Conservation (phyloP, 306 rosid genomes). For the Arachis hypogaea region DNA sequence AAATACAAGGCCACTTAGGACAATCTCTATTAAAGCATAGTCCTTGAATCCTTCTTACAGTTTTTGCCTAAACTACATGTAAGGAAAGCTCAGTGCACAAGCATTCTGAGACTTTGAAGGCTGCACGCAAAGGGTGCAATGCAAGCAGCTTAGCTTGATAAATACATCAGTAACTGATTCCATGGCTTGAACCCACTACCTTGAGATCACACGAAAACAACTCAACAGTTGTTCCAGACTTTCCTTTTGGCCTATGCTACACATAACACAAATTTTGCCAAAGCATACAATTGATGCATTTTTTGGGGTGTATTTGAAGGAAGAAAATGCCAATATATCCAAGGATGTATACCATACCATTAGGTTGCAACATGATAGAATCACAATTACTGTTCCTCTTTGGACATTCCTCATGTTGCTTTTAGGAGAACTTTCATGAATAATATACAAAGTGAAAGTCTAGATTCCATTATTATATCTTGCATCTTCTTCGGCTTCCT, state of each 20-base stretch:
- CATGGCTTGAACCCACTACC: no score
- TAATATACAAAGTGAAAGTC: constrained; percentile 1
- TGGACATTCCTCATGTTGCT: constrained; percentile 2
- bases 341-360: background rate
- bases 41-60: no score
- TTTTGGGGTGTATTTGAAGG: background rate
- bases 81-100: no score
- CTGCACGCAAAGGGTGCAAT: no score
- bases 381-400: constrained; percentile 1
- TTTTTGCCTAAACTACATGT: background rate
- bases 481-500: background rate
- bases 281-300: background rate
- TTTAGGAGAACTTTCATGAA: constrained; percentile 4
- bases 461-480: constrained; percentile 20
- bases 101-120: no score
- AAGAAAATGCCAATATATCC: constrained; percentile 1
- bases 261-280: background rate
- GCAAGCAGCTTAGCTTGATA: no score
- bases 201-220: no score
- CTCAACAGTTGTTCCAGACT: no score
- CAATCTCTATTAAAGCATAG: no score
- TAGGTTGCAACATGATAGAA: constrained; percentile 6
- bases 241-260: no score
- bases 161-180: no score
- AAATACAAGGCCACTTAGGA: background rate